phyloP scores from a whole-genome alignment of 805 yeast genomes.

The Wickerhamomyces strasburgensis region DNA sequence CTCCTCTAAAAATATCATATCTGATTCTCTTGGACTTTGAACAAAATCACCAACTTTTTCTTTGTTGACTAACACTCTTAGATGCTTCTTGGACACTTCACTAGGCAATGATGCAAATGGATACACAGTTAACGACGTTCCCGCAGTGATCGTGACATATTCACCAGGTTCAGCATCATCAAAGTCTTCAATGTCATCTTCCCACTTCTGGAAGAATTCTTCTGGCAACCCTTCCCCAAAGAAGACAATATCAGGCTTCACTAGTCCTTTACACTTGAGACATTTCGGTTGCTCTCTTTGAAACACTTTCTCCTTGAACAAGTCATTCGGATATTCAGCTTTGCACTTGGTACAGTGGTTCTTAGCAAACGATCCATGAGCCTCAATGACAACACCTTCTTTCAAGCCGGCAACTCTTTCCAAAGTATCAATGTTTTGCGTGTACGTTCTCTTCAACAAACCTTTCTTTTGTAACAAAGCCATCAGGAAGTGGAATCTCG shows the following conservation, averaged over 20 bases:
- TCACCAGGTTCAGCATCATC: slow-evolving; percentile 32
- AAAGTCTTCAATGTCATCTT: slow-evolving; percentile 34
- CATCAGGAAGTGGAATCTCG: slow-evolving; percentile 74
- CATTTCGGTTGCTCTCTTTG: slow-evolving; percentile 42
- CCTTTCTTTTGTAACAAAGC: slow-evolving; percentile 60
- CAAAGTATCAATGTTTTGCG: slow-evolving; percentile 91
- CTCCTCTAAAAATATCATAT: slow-evolving; percentile 53
- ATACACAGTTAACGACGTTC: slow-evolving; percentile 83
- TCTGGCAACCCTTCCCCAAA: slow-evolving; percentile 86
- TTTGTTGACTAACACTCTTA: slow-evolving; percentile 66
- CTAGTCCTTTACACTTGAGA: slow-evolving; percentile 59
- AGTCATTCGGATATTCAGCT: slow-evolving; percentile 43
- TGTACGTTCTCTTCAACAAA: slow-evolving; percentile 64
- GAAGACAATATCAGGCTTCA: slow-evolving; percentile 92
- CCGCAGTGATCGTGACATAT: slow-evolving; percentile 82
- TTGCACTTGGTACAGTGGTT: slow-evolving; percentile 81
- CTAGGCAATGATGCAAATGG: slow-evolving; percentile 86
- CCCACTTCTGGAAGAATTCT: slow-evolving; percentile 66
- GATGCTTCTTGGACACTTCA: slow-evolving; percentile 44
- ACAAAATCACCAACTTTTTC: slow-evolving; percentile 75
- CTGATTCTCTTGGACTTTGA: slow-evolving; percentile 48
- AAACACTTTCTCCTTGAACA: slow-evolving; percentile 37
- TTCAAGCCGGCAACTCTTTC: slow-evolving; percentile 80
- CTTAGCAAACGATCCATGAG: slow-evolving; percentile 89
- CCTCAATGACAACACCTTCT: slow-evolving; percentile 68